These are phyloP conservation scores for Cryptococcus hybrid DNA, from an alignment of 1,284 basidiomycete genomes.

Conservation along the genomic window DNA sequence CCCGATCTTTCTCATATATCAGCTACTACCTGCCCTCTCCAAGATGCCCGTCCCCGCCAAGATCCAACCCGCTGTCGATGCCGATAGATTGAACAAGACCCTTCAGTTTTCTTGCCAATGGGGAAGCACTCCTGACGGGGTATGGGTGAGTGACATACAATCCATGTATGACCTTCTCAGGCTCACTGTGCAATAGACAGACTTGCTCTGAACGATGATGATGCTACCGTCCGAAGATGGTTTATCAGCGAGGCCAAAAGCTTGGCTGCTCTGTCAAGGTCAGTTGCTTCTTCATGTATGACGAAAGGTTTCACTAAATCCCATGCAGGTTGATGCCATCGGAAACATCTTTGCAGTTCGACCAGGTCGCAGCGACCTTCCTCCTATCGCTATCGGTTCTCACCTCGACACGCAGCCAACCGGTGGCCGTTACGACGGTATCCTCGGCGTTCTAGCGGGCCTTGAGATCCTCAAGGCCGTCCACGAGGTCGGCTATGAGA, in stretches of 20 bases:
- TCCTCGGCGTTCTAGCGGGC: constrained; percentile 29
- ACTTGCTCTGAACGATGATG: constrained; percentile 17
- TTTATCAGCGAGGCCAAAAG: constrained; percentile 27
- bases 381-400: constrained; percentile 32
- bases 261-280: constrained; percentile 34
- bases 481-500: constrained; percentile 11
- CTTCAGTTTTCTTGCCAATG: constrained; percentile 3
- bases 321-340: constrained; percentile 24
- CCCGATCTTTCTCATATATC: neutral
- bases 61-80: neutral
- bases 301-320: neutral
- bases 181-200: no score
- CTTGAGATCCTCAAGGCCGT: constrained; percentile 22
- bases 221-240: constrained; percentile 37
- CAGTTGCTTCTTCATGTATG: neutral
- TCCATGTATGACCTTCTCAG: no score
- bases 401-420: constrained; percentile 39
- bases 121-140: constrained; percentile 6
- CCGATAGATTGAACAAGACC: neutral
- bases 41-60: neutral
- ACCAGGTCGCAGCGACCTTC: constrained; percentile 15
- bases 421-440: constrained; percentile 37
- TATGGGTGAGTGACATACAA: neutral
- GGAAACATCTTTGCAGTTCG: constrained; percentile 43
- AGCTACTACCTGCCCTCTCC: no score